Conservation (phyloP, 73 alveolate species). For the Paraurostyla sp. region DNA sequence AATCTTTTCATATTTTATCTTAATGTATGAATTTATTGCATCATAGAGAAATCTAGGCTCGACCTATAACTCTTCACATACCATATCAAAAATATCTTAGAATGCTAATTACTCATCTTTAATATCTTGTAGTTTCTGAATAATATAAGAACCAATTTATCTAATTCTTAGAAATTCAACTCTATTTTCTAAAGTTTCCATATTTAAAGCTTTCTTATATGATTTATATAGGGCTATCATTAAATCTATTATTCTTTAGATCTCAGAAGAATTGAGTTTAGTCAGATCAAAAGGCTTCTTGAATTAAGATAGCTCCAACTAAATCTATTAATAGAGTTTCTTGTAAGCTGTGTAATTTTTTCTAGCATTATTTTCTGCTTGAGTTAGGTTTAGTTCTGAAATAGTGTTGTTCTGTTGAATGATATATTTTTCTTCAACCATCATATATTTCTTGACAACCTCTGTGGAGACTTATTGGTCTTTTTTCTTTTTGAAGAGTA, state of each 20-base stretch:
- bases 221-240: background rate
- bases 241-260: background rate
- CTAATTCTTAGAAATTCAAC: background rate
- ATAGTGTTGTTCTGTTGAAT: background rate
- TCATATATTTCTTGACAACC: background rate
- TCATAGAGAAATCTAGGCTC: background rate
- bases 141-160: slow-evolving; percentile 1
- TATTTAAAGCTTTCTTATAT: background rate
- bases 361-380: background rate
- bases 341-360: background rate
- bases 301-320: background rate
- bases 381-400: background rate
- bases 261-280: background rate
- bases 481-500: no score
- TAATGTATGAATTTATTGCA: background rate
- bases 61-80: slow-evolving; percentile 18
- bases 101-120: background rate
- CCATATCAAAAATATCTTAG: slow-evolving; percentile 26
- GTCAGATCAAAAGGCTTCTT: background rate
- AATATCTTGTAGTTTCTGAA: slow-evolving; percentile 1
- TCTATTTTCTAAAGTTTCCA: slow-evolving; percentile 14
- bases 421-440: slow-evolving; percentile 22
- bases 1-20: background rate
- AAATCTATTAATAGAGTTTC: background rate
- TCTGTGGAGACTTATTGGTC: no score